phyloP scores from a whole-genome alignment of 345 rosid genomes.

The Hypericum androsaemum region DNA sequence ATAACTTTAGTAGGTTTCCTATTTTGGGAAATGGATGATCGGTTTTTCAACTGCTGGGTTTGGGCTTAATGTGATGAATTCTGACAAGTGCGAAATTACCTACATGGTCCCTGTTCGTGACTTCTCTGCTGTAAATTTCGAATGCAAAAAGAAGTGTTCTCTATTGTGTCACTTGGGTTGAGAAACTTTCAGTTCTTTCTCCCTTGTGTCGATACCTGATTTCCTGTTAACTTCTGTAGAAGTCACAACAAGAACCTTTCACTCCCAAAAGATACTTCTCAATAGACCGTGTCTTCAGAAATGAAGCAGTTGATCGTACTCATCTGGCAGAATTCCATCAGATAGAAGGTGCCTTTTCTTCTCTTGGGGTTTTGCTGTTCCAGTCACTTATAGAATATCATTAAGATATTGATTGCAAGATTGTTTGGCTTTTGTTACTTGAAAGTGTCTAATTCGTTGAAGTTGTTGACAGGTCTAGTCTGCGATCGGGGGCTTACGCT shows the following conservation, averaged over 20 bases:
- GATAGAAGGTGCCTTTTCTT: slow-evolving; percentile 63
- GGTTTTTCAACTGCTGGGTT: too few species aligned
- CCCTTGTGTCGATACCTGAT: too few species aligned
- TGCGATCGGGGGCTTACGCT: slow-evolving; percentile 92
- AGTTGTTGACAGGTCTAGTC: slow-evolving; percentile 56
- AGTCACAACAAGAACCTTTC: slow-evolving; percentile 44
- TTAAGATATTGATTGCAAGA: neutral
- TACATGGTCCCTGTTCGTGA: too few species aligned
- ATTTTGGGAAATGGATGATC: too few species aligned
- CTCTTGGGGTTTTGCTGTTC: neutral
- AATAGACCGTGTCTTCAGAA: slow-evolving; percentile 94
- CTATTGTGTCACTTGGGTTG: too few species aligned
- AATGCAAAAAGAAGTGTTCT: too few species aligned
- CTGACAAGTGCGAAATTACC: too few species aligned
- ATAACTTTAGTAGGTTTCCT: too few species aligned
- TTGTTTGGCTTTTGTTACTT: slow-evolving; percentile 1
- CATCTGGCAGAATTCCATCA: slow-evolving; percentile 98
- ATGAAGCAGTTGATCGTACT: slow-evolving; percentile 92
- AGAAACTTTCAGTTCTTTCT: too few species aligned
- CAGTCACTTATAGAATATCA: neutral
- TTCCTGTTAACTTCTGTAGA: slow-evolving; percentile 2
- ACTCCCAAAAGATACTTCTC: slow-evolving; percentile 84
- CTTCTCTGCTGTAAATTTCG: too few species aligned
- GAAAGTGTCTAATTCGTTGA: slow-evolving; percentile 4
- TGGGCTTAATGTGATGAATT: too few species aligned